These are phyloP conservation scores for Candida piceae DNA, from an alignment of 805 yeast species.

Conservation along the genomic window DNA sequence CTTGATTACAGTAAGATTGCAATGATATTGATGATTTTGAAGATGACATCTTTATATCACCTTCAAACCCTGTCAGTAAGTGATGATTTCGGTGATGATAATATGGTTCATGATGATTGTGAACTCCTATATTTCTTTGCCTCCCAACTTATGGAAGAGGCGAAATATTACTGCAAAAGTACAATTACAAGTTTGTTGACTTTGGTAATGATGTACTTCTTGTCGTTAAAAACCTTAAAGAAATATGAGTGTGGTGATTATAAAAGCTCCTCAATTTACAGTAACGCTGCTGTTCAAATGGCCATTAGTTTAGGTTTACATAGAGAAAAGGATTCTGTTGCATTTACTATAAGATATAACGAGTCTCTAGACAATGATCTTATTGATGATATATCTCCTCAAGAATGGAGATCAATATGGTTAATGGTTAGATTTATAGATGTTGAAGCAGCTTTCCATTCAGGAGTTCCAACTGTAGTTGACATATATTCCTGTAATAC, in stretches of 20 bases:
- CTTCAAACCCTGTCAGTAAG: background rate
- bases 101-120: conserved; percentile 4
- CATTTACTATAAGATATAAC: background rate
- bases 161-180: conserved; percentile 8
- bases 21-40: conserved; percentile 14
- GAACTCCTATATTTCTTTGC: conserved; percentile 17
- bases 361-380: conserved; percentile 1
- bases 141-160: conserved; percentile 14
- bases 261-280: conserved; percentile 13
- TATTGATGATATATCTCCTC: conserved; percentile 7
- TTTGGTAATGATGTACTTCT: conserved; percentile 15
- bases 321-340: conserved; percentile 2
- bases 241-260: conserved; percentile 16
- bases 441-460: conserved; percentile 17
- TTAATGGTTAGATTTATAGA: conserved; percentile 16
- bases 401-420: conserved; percentile 19
- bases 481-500: background rate
- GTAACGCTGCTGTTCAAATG: conserved; percentile 17
- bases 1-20: conserved; percentile 21
- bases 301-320: conserved; percentile 20
- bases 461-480: conserved; percentile 19
- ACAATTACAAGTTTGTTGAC: conserved; percentile 18
- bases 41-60: conserved; percentile 3
- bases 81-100: background rate
- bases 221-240: conserved; percentile 13